phyloP scores from a whole-genome alignment of 1,284 basidiomycete genomes.

The Tilletia walkeri region DNA sequence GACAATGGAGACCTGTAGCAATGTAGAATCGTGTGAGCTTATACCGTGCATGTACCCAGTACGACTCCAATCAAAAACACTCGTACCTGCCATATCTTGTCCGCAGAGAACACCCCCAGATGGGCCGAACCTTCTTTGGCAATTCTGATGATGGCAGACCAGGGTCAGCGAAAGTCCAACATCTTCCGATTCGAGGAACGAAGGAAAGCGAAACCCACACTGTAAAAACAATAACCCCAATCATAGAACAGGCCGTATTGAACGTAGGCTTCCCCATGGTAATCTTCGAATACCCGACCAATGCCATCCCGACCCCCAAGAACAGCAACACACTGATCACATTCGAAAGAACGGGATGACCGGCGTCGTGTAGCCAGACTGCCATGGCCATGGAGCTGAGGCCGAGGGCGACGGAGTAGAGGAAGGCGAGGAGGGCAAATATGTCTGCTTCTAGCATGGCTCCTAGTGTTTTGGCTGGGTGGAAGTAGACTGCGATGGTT shows the following conservation, averaged over 20 bases:
- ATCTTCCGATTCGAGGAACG: not conserved
- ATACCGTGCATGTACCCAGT: too few species aligned
- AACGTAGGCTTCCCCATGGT: constrained; percentile 87
- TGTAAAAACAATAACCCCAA: constrained; percentile 42
- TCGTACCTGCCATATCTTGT: constrained; percentile 53
- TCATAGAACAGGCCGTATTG: constrained; percentile 69
- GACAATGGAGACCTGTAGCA: constrained; percentile 70
- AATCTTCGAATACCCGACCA: constrained; percentile 80
- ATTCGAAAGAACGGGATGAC: constrained; percentile 56
- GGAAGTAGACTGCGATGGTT: constrained; percentile 68
- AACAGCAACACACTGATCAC: constrained; percentile 63
- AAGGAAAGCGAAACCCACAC: constrained; percentile 22
- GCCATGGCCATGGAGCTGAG: constrained; percentile 66
- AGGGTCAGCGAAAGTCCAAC: too few species aligned
- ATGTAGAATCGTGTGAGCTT: constrained; percentile 26
- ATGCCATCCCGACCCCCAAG: constrained; percentile 73
- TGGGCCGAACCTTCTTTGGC: constrained; percentile 84
- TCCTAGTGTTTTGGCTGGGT: constrained; percentile 72
- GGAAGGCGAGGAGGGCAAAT: constrained; percentile 70
- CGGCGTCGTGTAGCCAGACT: constrained; percentile 59
- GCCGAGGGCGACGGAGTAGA: constrained; percentile 72
- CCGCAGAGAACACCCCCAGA: constrained; percentile 57
- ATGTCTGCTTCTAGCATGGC: constrained; percentile 85
- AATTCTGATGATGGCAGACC: constrained; percentile 56
- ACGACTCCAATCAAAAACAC: too few species aligned